phyloP scores from a whole-genome alignment of 1,139 yeast species.

The Nakaseomyces nivariensis region DNA sequence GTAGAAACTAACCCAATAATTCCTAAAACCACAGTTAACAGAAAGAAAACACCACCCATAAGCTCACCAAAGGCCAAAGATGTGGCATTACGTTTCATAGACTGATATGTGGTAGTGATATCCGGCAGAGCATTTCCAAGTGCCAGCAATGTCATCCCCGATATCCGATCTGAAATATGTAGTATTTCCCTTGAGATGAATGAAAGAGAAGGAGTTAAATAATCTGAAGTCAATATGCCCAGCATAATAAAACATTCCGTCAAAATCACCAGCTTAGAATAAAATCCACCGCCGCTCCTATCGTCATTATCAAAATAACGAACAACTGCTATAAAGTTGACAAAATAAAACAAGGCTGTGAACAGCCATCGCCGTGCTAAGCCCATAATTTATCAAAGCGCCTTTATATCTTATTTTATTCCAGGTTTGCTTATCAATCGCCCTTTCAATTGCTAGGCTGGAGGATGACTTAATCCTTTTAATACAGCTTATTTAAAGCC shows the following conservation, averaged over 20 bases:
- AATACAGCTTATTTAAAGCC: too few relatives aligned
- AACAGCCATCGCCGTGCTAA: conserved; percentile 8
- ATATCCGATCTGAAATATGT: conserved; percentile 62
- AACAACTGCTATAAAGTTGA: conserved; percentile 5
- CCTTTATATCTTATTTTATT: too few relatives aligned
- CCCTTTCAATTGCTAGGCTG: too few relatives aligned
- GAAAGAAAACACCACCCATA: conserved; percentile 50
- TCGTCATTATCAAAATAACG: conserved; percentile 2
- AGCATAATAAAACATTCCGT: conserved; percentile 20
- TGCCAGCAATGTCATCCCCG: conserved; percentile 83
- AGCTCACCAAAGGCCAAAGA: conserved; percentile 82
- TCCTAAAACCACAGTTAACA: conserved; percentile 25
- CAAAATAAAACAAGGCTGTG: conserved; percentile 7
- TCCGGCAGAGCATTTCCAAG: conserved; percentile 93
- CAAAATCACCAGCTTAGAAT: conserved; percentile 13
- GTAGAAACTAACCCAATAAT: conserved; percentile 19
- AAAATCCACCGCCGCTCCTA: conserved; percentile 8
- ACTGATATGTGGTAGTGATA: conserved; percentile 72
- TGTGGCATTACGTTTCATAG: conserved; percentile 58
- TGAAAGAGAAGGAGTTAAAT: conserved; percentile 25
- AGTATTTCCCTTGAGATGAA: conserved; percentile 30
- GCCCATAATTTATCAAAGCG: background rate
- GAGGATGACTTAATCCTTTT: too few relatives aligned
- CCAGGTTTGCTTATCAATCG: too few relatives aligned
- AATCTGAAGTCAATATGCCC: conserved; percentile 27